A percentile compares a stretch with the other conserved stretches of the same genome.
Evolutionary conservation across 2,329 filamentous ascomycete species (phyloP).

Genomic region (Didymella sp.): DNA sequence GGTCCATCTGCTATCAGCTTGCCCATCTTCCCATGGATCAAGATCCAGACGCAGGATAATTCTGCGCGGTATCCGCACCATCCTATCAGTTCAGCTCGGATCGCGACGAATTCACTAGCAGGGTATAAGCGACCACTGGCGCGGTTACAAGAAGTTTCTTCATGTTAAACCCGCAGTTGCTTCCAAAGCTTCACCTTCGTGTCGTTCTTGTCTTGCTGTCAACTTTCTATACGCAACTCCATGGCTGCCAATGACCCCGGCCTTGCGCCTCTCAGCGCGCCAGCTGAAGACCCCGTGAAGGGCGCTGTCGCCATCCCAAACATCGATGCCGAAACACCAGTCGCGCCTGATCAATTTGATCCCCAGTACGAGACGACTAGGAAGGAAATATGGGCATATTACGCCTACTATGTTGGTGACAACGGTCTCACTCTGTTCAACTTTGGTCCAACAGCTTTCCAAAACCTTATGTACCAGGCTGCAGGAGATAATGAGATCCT

Average conservation of each 20-base stretch:
- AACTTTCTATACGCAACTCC: not conserved
- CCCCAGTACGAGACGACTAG: constrained; percentile 59
- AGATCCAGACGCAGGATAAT: constrained; percentile 1
- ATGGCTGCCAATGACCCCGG: constrained; percentile 36
- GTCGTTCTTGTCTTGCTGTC: not conserved
- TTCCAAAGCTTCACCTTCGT: not conserved
- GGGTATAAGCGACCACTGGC: constrained; percentile 11
- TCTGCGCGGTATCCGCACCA: constrained; percentile 3
- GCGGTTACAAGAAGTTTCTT: constrained; percentile 17
- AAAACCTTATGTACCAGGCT: constrained; percentile 68
- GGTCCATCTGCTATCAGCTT: not conserved
- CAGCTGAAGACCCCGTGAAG: constrained; percentile 29
- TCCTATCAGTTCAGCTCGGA: not conserved
- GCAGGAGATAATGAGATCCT: constrained; percentile 62
- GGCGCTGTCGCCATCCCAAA: constrained; percentile 27
- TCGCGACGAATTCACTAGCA: constrained; percentile 12
- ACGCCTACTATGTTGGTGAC: constrained; percentile 70
- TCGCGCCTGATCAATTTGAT: constrained; percentile 64
- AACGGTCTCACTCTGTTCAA: constrained; percentile 69
- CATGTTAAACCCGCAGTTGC: not conserved
- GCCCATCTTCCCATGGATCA: constrained; percentile 3
- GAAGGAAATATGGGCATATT: constrained; percentile 65
- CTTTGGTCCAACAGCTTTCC: constrained; percentile 57
- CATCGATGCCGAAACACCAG: constrained; percentile 49
- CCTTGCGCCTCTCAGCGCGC: constrained; percentile 31